Evolutionary conservation across 2,329 filamentous ascomycete genomes (phyloP).

Genomic region (Penicillium sp.): DNA sequence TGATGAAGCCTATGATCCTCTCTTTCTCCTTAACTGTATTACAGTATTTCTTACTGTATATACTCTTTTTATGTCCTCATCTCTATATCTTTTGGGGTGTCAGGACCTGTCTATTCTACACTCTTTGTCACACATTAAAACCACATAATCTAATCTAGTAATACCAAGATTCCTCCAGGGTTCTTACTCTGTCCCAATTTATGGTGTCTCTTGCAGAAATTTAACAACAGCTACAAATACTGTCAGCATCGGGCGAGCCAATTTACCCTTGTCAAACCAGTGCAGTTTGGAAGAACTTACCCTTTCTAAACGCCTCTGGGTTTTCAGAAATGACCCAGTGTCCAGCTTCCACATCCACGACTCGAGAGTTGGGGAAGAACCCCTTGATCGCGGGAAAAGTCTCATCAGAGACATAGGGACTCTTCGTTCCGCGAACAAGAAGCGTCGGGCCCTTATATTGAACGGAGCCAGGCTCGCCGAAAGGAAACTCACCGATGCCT

Average conservation of each 20-base stretch:
- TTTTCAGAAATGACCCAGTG: slow-evolving; percentile 54
- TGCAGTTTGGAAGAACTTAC: slow-evolving; percentile 28
- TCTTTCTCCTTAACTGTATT: not conserved
- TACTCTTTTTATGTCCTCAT: not conserved
- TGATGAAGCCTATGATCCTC: slow-evolving; percentile 5
- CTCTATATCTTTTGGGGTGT: not conserved
- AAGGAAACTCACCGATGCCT: slow-evolving; percentile 88
- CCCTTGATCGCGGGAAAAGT: slow-evolving; percentile 45
- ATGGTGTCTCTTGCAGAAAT: slow-evolving; percentile 34
- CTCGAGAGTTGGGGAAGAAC: slow-evolving; percentile 48
- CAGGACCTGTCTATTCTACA: not conserved
- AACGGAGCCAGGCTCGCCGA: slow-evolving; percentile 68
- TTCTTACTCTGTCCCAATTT: slow-evolving; percentile 4
- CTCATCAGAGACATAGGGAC: slow-evolving; percentile 47
- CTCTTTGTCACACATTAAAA: slow-evolving; percentile 2
- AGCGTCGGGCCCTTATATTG: slow-evolving; percentile 79
- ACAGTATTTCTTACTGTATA: not conserved
- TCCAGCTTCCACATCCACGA: slow-evolving; percentile 48
- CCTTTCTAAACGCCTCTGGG: slow-evolving; percentile 47
- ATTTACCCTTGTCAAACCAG: not conserved
- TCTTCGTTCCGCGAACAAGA: slow-evolving; percentile 64
- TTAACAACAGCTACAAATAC: slow-evolving; percentile 37
- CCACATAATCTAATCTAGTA: slow-evolving; percentile 1
- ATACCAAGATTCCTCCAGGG: not conserved
- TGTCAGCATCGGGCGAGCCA: not conserved